These are phyloP conservation scores for Pestalotiopsis sp. DNA, from an alignment of 2,329 filamentous ascomycete species.

Conservation along the genomic window DNA sequence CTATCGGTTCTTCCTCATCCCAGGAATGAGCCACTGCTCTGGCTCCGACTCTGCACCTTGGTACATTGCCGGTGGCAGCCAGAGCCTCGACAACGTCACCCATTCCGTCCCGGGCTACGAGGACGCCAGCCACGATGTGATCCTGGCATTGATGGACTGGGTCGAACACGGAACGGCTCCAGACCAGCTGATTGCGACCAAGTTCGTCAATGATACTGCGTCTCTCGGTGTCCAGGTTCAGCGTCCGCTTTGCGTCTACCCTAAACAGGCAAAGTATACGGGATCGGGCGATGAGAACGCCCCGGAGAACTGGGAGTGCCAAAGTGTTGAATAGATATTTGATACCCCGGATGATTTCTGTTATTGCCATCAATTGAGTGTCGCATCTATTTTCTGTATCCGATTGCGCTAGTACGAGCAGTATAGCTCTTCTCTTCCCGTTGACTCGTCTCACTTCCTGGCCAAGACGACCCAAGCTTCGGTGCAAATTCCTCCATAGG, in stretches of 20 bases:
- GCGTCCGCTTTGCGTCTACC: constrained; percentile 29
- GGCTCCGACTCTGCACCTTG: constrained; percentile 32
- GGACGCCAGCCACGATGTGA: constrained; percentile 37
- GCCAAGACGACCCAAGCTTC: constrained; percentile 27
- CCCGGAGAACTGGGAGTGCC: constrained; percentile 28
- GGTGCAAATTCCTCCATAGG: constrained; percentile 24
- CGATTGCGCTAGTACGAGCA: background rate
- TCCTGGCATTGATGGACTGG: constrained; percentile 39
- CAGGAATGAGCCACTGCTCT: constrained; percentile 51
- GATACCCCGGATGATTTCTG: background rate
- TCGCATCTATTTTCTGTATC: background rate
- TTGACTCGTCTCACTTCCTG: constrained; percentile 14
- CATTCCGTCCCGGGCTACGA: constrained; percentile 38
- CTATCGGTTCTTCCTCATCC: constrained; percentile 52
- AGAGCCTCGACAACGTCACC: constrained; percentile 26
- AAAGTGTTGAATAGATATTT: background rate
- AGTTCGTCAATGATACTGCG: constrained; percentile 28
- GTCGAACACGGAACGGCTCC: constrained; percentile 35
- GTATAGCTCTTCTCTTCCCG: background rate
- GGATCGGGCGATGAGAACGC: constrained; percentile 23
- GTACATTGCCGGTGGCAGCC: constrained; percentile 33
- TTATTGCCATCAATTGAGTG: background rate
- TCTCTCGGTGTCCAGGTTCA: constrained; percentile 25
- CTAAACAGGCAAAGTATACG: constrained; percentile 30
- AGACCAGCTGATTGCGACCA: constrained; percentile 29